Conservation (phyloP, 2,329 filamentous ascomycete genomes). For the Calonectria pseudoreteaudii region DNA sequence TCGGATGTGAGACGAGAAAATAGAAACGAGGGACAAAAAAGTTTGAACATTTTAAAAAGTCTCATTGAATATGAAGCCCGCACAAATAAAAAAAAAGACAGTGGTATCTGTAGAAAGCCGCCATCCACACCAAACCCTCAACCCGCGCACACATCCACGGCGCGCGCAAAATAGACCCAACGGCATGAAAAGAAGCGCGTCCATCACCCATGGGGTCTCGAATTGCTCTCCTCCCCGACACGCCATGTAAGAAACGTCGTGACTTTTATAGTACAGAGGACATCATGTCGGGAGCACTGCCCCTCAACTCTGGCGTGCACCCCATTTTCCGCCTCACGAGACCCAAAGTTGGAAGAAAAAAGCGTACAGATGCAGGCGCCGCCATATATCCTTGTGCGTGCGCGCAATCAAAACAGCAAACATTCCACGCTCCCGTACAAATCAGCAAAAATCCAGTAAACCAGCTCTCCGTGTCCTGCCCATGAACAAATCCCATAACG, state of each 20-base stretch:
- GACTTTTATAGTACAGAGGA: constrained; percentile 40
- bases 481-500: constrained; percentile 48
- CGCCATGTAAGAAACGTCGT: constrained; percentile 33
- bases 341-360: constrained; percentile 29
- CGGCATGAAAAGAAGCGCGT: constrained; percentile 15
- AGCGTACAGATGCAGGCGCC: constrained; percentile 33
- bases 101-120: constrained; percentile 37
- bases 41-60: background rate
- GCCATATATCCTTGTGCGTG: constrained; percentile 30
- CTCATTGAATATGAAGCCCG: constrained; percentile 22
- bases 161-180: constrained; percentile 15
- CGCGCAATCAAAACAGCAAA: constrained; percentile 39
- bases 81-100: constrained; percentile 32
- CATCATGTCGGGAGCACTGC: constrained; percentile 36
- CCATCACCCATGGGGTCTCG: constrained; percentile 23
- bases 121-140: constrained; percentile 22
- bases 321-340: constrained; percentile 32
- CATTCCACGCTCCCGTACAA: constrained; percentile 42
- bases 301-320: constrained; percentile 31
- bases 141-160: constrained; percentile 30
- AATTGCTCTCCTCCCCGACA: constrained; percentile 33
- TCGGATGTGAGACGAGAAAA: background rate
- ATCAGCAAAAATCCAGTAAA: constrained; percentile 40
- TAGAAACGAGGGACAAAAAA: background rate
- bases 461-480: constrained; percentile 41